phyloP scores from a whole-genome alignment of 306 rosid species.

The Amphicarpaea edgeworthii region DNA sequence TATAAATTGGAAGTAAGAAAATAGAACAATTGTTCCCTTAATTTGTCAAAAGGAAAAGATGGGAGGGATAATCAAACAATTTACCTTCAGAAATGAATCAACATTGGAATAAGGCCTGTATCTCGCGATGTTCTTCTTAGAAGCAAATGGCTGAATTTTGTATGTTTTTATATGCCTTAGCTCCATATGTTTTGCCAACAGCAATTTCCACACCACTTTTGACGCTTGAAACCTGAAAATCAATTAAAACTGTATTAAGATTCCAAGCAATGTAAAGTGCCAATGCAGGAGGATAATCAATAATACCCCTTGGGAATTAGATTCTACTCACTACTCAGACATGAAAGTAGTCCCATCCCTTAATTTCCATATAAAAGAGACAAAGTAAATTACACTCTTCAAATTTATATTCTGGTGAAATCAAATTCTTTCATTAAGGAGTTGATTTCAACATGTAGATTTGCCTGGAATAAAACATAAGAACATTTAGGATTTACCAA shows the following conservation, averaged over 20 bases:
- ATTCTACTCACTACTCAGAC: not conserved
- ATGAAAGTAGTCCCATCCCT: not conserved
- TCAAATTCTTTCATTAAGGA: conserved; percentile 18
- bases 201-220: conserved; percentile 58
- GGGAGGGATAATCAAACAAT: conserved; percentile 3
- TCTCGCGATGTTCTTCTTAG: conserved; percentile 55
- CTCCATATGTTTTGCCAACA: conserved; percentile 53
- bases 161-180: conserved; percentile 49
- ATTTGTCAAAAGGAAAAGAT: not conserved
- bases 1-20: not conserved
- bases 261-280: conserved; percentile 23
- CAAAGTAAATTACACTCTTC: not conserved
- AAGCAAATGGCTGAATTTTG: conserved; percentile 52
- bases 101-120: conserved; percentile 68
- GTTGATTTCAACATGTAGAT: not conserved
- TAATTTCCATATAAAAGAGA: conserved; percentile 9
- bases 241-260: conserved; percentile 19
- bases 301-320: conserved; percentile 15
- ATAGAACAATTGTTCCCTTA: not conserved
- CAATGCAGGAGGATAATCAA: conserved; percentile 10
- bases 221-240: conserved; percentile 61
- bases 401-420: conserved; percentile 8
- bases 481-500: conserved; percentile 10
- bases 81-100: conserved; percentile 69
- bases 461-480: conserved; percentile 3